Percentiles rank a stretch among this genome's conserved stretches.
These are phyloP conservation scores for Cordyceps militaris DNA, from an alignment of 2,329 filamentous ascomycete genomes.

Conservation along the genomic window DNA sequence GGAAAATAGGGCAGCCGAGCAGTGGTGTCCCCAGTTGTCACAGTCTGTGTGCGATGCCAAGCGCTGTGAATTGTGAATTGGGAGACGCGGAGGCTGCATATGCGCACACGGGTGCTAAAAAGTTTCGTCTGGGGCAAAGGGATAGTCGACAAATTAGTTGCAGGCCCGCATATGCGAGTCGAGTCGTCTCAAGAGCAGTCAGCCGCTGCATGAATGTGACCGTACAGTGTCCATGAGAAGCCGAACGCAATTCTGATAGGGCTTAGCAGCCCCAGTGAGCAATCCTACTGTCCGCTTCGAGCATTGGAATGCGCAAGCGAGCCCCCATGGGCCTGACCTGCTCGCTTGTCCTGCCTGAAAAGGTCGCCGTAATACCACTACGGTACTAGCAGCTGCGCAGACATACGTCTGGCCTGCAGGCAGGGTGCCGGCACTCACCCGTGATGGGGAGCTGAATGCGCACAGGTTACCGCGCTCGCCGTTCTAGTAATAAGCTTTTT, in stretches of 20 bases:
- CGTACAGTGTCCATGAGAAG: background rate
- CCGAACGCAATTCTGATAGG: background rate
- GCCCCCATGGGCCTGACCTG: background rate
- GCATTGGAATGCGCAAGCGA: background rate
- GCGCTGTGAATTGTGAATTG: background rate
- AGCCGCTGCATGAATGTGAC: background rate
- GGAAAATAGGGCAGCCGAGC: background rate
- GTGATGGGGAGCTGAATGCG: background rate
- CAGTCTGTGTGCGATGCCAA: conserved; percentile 4
- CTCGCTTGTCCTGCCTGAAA: conserved; percentile 1
- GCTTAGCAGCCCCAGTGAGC: background rate
- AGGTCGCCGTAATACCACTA: background rate
- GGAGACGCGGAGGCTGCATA: background rate
- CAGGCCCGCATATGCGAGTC: conserved; percentile 5
- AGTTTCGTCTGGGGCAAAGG: background rate
- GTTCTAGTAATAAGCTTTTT: background rate
- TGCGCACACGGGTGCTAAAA: background rate
- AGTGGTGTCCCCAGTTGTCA: background rate
- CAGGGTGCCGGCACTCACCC: background rate
- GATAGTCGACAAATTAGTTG: conserved; percentile 3
- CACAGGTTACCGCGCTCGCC: background rate
- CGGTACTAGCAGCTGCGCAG: conserved; percentile 3
- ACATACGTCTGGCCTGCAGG: background rate
- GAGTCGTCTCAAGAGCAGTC: background rate
- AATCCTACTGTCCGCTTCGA: background rate